Evolutionary conservation across 2,329 filamentous ascomycete species (phyloP).

Genomic region (Aschersonia sp.): DNA sequence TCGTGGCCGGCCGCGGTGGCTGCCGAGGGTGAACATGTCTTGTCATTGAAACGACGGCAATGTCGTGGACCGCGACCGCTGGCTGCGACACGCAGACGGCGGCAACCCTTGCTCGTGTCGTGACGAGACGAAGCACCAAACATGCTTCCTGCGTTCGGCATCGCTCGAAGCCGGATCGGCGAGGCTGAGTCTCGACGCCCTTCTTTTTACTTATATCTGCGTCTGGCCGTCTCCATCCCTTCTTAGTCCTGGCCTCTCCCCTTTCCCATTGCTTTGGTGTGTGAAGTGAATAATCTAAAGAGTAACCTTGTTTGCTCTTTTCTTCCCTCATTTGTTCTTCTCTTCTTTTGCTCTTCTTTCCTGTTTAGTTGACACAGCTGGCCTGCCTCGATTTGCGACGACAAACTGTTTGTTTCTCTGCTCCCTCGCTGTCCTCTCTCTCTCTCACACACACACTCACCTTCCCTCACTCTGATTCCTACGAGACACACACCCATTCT

Average conservation of each 20-base stretch:
- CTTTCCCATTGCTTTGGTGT: neutral
- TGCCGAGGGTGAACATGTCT: neutral
- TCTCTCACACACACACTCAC: neutral
- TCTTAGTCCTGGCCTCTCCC: neutral
- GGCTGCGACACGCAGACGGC: too few relatives aligned
- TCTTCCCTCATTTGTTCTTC: neutral
- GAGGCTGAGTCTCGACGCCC: too few relatives aligned
- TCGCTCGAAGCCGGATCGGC: too few relatives aligned
- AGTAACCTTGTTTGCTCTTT: neutral
- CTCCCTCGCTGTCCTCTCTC: neutral
- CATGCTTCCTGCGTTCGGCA: too few relatives aligned
- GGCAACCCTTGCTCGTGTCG: too few relatives aligned
- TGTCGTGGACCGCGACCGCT: neutral
- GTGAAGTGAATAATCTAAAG: neutral
- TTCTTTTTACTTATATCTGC: neutral
- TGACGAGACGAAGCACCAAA: too few relatives aligned
- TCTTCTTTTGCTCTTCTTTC: neutral
- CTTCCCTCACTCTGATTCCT: too few relatives aligned
- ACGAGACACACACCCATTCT: too few relatives aligned
- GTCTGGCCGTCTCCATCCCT: neutral
- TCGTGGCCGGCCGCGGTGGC: neutral
- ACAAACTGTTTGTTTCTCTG: neutral
- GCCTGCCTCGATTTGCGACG: neutral
- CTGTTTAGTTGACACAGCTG: neutral
- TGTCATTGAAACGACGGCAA: neutral